phyloP scores from a whole-genome alignment of 2,329 filamentous ascomycete genomes.

The Pseudogymnoascus sp. region DNA sequence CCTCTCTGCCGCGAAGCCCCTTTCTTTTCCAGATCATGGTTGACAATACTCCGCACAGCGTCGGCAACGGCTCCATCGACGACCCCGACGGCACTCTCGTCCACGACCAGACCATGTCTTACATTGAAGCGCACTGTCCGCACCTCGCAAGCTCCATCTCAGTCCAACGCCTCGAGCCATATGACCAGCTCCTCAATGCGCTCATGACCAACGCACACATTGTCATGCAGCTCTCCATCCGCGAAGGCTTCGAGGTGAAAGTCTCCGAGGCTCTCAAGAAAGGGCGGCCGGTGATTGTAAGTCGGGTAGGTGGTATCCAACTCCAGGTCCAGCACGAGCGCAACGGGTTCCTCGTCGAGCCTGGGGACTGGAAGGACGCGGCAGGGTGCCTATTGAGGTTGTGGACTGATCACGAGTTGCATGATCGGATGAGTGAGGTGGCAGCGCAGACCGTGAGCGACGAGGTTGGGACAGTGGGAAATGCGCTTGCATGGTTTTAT shows the following conservation, averaged over 20 bases:
- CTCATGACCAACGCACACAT: slow-evolving; percentile 67
- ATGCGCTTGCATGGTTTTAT: slow-evolving; percentile 70
- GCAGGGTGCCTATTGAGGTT: slow-evolving; percentile 61
- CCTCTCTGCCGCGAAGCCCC: not conserved
- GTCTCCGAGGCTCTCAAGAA: slow-evolving; percentile 79
- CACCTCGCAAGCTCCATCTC: slow-evolving; percentile 61
- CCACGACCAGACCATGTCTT: slow-evolving; percentile 64
- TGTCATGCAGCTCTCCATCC: slow-evolving; percentile 71
- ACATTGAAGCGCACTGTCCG: slow-evolving; percentile 57
- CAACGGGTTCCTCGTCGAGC: slow-evolving; percentile 68
- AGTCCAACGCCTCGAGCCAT: slow-evolving; percentile 69
- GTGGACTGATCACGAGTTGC: slow-evolving; percentile 59
- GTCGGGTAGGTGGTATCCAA: slow-evolving; percentile 70
- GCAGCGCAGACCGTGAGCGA: slow-evolving; percentile 66
- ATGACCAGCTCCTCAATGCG: slow-evolving; percentile 73
- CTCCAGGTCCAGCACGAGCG: slow-evolving; percentile 67
- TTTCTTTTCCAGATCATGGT: not conserved
- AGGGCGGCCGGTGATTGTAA: slow-evolving; percentile 71
- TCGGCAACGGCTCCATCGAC: slow-evolving; percentile 73
- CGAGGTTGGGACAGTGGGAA: slow-evolving; percentile 76
- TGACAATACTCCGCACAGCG: slow-evolving; percentile 28
- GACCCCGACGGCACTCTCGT: slow-evolving; percentile 70
- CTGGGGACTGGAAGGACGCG: slow-evolving; percentile 63
- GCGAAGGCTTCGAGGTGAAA: slow-evolving; percentile 82
- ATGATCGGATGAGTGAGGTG: slow-evolving; percentile 59